A percentile compares a stretch with the other conserved stretches of the same genome.
Evolutionary conservation across 169 alveolate species (phyloP).

Genomic region (Eimeria falciformis): DNA sequence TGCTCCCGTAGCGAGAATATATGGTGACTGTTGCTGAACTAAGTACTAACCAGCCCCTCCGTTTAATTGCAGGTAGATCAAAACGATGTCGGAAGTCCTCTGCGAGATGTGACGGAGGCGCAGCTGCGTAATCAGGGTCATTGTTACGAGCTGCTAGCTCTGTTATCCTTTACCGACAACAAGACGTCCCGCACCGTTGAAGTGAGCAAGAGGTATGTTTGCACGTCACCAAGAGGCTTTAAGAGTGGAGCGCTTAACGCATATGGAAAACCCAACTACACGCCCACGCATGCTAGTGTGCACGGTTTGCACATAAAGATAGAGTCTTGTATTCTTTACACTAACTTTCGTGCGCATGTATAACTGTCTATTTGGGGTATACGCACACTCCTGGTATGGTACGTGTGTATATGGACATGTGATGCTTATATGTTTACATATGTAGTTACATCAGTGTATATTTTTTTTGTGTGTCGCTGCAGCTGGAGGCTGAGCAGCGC

Average conservation of each 20-base stretch:
- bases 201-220: constrained; percentile 79
- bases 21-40: too few species aligned
- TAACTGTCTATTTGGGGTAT: too few species aligned
- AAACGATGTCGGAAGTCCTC: constrained; percentile 78
- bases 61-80: constrained; percentile 67
- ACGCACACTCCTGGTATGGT: too few species aligned
- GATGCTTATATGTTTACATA: not conserved
- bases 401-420: too few species aligned
- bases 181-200: constrained; percentile 82
- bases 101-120: constrained; percentile 77
- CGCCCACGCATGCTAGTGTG: too few species aligned
- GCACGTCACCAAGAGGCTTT: not conserved
- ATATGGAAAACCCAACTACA: too few species aligned
- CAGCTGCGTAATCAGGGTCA: constrained; percentile 80
- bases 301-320: too few species aligned
- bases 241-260: too few species aligned
- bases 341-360: too few species aligned
- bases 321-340: too few species aligned
- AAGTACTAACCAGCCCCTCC: not conserved
- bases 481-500: constrained; percentile 66
- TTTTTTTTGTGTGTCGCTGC: constrained; percentile 9
- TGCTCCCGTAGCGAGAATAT: too few species aligned
- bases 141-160: constrained; percentile 79
- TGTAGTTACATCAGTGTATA: not conserved
- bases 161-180: constrained; percentile 82